Evolutionary conservation across 106 monocot genomes (phyloP), one percentile per base, ranked within the genome.

Genomic region (Chionographis japonica): DNA sequence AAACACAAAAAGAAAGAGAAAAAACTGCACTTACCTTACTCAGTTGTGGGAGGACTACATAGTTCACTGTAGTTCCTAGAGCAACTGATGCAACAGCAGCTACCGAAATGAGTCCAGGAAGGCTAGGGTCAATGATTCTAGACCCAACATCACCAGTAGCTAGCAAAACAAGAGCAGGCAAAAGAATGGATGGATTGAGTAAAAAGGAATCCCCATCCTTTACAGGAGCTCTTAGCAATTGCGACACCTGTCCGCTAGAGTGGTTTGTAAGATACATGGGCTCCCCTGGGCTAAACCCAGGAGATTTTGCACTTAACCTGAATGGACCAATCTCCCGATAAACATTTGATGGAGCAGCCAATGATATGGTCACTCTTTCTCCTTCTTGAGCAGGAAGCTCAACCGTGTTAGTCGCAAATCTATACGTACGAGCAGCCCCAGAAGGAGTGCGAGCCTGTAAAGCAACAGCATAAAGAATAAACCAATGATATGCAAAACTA

Each of bases 311-410:
- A 74, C 15, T 81, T 61, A 95, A 74, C 56, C 71, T 89, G 12
- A 95, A 51, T 52, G 86, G 92, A 27, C 95, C 95, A 38, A 84
- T 75, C 70, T 82, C 80, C 37, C 82, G 66, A 40, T 78, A 82
- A 55, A 89, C 58, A 67, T 74, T 83, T 68, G 92, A 62, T 53
- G 92, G 83, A 64, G 89, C 84, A 46, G 89, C 84, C 60, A 87
- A 68, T 52, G 82, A 76, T 56, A 97, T 74, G 40, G 92, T 97
- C 50, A 97, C 87, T 73, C 97, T 77, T 81, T 97, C 97, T 65
- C 89, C 97, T 81, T 90, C 86, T 81, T 97, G 92, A 60, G 97
- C 97, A 76, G 97, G 97, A 75, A 97, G 86, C 60, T 97, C 80
- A 40, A 80, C 76, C 6, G 97, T 97, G 56, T 83, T 74, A 20